Base-by-base conservation (phyloP, 2,329 filamentous ascomycete species). In the Paramyrothecium sp. region DNA sequence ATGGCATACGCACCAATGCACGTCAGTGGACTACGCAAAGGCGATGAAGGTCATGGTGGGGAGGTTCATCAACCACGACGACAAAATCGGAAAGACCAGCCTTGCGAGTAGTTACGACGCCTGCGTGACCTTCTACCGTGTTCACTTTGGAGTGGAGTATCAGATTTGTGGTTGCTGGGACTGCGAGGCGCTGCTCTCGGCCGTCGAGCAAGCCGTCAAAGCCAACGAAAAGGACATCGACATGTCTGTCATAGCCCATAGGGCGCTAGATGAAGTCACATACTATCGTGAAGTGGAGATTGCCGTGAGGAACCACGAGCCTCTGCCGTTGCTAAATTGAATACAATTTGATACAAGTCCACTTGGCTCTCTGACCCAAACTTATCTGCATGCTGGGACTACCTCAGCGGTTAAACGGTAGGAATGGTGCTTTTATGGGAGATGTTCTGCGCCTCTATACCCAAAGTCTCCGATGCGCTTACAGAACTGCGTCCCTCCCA, bases 1-100 rank as follows among this genome's bases (percentile, higher is more conserved):
- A 8, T 78, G 75, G 75, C 73, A 77, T 55, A 77, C 75, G 3
- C 75, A 76, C 57, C 75, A 76, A 56, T 49, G 47, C 47, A 69
- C 70, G 55, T 72, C 71, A 7, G 50, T 17, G 3, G 54, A 54
- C 0, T 76, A 77, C 60, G 56, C 41, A 3, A 41, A 54, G 34
- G 58, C 59, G 1, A 60, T 60, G 50, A 56, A 61, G 51, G 38
- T 53, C 10, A 54, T 55, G 0, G 61, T 58, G 13, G 66, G 69
- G 0, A 56, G 63, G 10, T 69, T 70, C 54, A 67, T 76, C 21
- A 70, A 62, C 48, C 58, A 64, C 19, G 61, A 65, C 33, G 63
- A 65, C 23, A 65, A 62, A 55, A 58, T 65, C 3, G 56, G 47
- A 1, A 61, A 60, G 48, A 21, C 51, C 2, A 58, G 47, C 10